phyloP scores from a whole-genome alignment of 179 eudicot genomes.

The Heliamphora ciliata region DNA sequence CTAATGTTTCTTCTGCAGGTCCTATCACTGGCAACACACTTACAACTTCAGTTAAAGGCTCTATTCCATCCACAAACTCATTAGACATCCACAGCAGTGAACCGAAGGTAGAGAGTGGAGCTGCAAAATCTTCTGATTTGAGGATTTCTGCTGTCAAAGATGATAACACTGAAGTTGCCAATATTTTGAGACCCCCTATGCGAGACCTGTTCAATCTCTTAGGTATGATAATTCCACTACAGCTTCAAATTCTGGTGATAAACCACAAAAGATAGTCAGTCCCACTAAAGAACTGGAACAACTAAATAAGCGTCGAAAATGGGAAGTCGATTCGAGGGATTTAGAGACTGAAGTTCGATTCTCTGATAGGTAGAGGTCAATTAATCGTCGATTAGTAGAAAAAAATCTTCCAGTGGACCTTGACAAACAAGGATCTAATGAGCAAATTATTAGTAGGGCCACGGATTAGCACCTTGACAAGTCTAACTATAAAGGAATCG shows the following conservation, averaged over 20 bases:
- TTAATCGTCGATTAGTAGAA: constrained; percentile 38
- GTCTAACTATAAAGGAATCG: constrained; percentile 59
- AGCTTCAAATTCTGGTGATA: constrained; percentile 43
- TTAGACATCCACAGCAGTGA: constrained; percentile 43
- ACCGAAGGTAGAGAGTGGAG: constrained; percentile 40
- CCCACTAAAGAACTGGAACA: constrained; percentile 81
- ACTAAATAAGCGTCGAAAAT: constrained; percentile 74
- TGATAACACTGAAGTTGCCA: constrained; percentile 52
- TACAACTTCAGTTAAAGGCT: constrained; percentile 37
- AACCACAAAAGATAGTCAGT: constrained; percentile 70
- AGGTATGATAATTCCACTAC: constrained; percentile 47
- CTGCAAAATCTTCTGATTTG: constrained; percentile 44
- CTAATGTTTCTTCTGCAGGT: constrained; percentile 30
- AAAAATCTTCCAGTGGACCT: constrained; percentile 43
- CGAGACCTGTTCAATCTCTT: constrained; percentile 67
- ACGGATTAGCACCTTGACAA: constrained; percentile 53
- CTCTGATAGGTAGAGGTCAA: constrained; percentile 51
- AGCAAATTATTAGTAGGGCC: constrained; percentile 32
- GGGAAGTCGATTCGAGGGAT: constrained; percentile 60
- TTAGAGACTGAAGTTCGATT: constrained; percentile 53
- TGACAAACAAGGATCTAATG: constrained; percentile 53
- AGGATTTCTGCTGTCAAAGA: constrained; percentile 48
- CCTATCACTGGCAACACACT: constrained; percentile 37
- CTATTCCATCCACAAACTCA: constrained; percentile 33
- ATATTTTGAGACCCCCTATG: constrained; percentile 40